Evolutionary conservation across 164 flowering plant genomes (phyloP), one percentile per base, ranked within the genome.

Genomic region (Sextonia rubra): DNA sequence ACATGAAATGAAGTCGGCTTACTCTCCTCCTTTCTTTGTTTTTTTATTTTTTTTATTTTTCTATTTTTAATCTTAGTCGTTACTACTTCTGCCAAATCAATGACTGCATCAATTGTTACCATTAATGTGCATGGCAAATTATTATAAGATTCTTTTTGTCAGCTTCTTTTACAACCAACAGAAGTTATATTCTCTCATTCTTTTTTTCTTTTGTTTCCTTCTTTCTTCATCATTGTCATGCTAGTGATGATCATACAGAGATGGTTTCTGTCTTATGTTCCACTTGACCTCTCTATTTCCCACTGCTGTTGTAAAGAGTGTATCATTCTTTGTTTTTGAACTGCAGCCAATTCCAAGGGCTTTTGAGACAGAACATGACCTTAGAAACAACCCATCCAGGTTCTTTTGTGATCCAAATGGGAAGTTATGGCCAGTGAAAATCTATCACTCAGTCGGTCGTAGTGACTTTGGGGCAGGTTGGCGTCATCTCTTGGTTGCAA

Each of bases 341-440:
- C 30, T 77, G 77, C 58, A 52, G 58, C 58, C 58, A 52, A 52
- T 52, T 52, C 58, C 58, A 17, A 15, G n/a, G 17, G 17, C 20
- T 52, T 52, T 52, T 52, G 20, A 3, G 58, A 52, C 17, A 20
- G n/a, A 15, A 15, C 58, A 52, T 52, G 58, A 52, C 14, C 58
- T 52, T 52, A 52, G 58, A 52, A 20, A 52, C n/a, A 52, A 20
- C 20, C 58, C 17, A 20, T 52, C 58, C 58, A 52, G 17, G 58
- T 20, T 52, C n/a, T 15, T 52, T 52, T 14, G 58, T 52, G 58
- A 52, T 52, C 58, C 58, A 52, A 52, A 17, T 15, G 58, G 58
- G 20, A 52, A 52, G 58, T 17, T 52, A 15, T 52, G 58, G 58
- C 58, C 58, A 15, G 20, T 52, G 58, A 52, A 12, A 20, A 3